Base-by-base conservation (phyloP, 1,139 yeast genomes). In the Blastobotrys ciferrii region DNA sequence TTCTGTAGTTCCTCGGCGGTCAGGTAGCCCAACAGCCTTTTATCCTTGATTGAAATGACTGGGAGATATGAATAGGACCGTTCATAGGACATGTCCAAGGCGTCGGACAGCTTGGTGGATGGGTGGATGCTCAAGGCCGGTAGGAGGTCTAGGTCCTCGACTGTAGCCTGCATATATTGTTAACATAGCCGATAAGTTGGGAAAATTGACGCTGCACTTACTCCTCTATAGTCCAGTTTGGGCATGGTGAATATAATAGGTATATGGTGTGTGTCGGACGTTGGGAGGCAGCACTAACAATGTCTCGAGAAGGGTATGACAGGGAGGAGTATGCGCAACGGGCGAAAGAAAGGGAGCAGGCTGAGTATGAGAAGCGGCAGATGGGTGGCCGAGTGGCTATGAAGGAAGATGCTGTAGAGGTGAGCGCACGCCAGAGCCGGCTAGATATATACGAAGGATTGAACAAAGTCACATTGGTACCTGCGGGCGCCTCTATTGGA, bases 81-180 rank as follows among this genome's bases (percentile, higher is more conserved):
- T 59, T 81, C 86, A 54, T 71, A 80, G 7, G 83, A 76, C 42
- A 68, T 47, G 44, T 68, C 74, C 30, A 69, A 59, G 4, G 73
- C 86, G 44, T 73, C 75, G 4, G 63, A 65, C 32, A 81, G 64
- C n/a, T 71, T 69, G 5, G 82, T 77, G 11, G 71, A 62, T 0
- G 84, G 84, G 50, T 74, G 72, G 42, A 81, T 76, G 12, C 82
- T 75, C 35, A 79, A 67, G 31, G 85, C 85, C 1, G 84, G 85
- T 43, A 76, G 76, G 49, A 80, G 74, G 58, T 81, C 83, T 56
- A 81, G 72, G 57, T 81, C 86, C 60, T 81, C 85, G 9, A 81
- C 74, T 1, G 82, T 78, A 13, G 86, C 72, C 67, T 67, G 32
- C 11, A 32, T 33, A 6, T 6, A n/a, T 40, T 14, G 32, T 37